phyloP scores from a whole-genome alignment of 768 basidiomycete genomes.

The Cystofilobasidium macerans region DNA sequence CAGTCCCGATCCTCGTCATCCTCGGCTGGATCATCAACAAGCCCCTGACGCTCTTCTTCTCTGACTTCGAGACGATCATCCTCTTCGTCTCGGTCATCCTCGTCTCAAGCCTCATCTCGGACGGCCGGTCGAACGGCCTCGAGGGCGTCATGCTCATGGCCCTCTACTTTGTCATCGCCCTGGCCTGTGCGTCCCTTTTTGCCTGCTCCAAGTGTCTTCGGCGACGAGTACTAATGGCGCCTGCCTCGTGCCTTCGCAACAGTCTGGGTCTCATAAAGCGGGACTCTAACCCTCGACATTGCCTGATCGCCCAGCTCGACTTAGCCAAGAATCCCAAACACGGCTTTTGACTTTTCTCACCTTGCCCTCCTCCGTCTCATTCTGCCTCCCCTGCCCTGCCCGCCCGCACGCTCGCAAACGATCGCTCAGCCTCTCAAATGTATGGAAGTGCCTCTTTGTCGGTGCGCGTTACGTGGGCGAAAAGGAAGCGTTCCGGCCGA shows the following conservation, averaged over 20 bases:
- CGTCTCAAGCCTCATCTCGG: conserved; percentile 36
- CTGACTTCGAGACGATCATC: conserved; percentile 35
- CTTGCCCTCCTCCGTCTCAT: too few relatives aligned
- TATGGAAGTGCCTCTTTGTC: too few relatives aligned
- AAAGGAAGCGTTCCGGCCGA: too few relatives aligned
- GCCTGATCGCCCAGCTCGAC: neutral
- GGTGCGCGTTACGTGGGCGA: too few relatives aligned
- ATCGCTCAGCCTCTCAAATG: too few relatives aligned
- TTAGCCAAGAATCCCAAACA: too few relatives aligned
- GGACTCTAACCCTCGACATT: neutral
- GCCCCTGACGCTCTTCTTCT: conserved; percentile 36
- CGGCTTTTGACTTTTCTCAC: too few relatives aligned
- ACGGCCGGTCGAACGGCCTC: conserved; percentile 35
- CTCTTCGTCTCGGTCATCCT: conserved; percentile 35
- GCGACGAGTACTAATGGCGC: neutral
- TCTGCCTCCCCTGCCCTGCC: too few relatives aligned
- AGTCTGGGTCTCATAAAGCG: neutral
- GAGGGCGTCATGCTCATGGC: conserved; percentile 37
- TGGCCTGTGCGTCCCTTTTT: conserved; percentile 10
- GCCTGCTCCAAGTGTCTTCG: too few relatives aligned
- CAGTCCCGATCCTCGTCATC: conserved; percentile 33
- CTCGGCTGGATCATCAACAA: conserved; percentile 37
- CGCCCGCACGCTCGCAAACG: too few relatives aligned
- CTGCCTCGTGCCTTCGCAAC: neutral
- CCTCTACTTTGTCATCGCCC: conserved; percentile 29